Evolutionary conservation across 768 basidiomycete species (phyloP).

Genomic region (Tulasnella sp.): DNA sequence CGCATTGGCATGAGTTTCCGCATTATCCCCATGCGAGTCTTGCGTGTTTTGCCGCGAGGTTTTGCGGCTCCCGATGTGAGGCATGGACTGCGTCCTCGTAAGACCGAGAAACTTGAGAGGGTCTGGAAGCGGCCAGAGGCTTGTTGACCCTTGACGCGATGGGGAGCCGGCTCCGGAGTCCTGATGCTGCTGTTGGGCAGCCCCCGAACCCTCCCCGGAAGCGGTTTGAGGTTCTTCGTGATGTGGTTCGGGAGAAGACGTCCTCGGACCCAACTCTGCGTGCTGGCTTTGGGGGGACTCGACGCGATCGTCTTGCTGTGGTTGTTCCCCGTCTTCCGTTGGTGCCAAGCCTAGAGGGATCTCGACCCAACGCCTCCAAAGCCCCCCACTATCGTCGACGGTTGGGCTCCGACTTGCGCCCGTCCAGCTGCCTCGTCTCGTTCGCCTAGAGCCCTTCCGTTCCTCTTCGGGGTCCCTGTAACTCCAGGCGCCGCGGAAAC

Average conservation of each 20-base stretch:
- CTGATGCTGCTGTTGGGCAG: neutral
- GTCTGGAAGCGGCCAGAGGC: conserved; percentile 25
- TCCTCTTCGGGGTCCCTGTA: conserved; percentile 13
- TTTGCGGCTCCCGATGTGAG: conserved; percentile 16
- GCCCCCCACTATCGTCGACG: conserved; percentile 3
- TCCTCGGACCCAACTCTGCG: neutral
- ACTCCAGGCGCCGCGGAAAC: conserved; percentile 21
- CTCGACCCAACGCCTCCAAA: conserved; percentile 26
- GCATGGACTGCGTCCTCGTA: conserved; percentile 15
- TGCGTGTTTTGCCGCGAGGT: neutral
- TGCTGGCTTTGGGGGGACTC: conserved; percentile 1
- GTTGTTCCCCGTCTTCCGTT: neutral
- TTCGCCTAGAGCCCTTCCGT: neutral
- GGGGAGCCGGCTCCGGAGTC: neutral
- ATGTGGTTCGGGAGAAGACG: conserved; percentile 22
- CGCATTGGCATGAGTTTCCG: neutral
- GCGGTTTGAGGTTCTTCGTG: neutral
- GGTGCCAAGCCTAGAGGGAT: conserved; percentile 21
- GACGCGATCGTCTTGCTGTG: neutral
- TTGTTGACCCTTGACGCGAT: conserved; percentile 18
- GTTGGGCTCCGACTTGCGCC: neutral
- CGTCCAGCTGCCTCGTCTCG: conserved; percentile 9
- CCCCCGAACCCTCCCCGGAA: neutral
- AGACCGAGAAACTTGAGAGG: conserved; percentile 26
- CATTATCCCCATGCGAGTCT: conserved; percentile 9